phyloP scores from a whole-genome alignment of 2,329 filamentous ascomycete species.

The Aspergillus jensenii region DNA sequence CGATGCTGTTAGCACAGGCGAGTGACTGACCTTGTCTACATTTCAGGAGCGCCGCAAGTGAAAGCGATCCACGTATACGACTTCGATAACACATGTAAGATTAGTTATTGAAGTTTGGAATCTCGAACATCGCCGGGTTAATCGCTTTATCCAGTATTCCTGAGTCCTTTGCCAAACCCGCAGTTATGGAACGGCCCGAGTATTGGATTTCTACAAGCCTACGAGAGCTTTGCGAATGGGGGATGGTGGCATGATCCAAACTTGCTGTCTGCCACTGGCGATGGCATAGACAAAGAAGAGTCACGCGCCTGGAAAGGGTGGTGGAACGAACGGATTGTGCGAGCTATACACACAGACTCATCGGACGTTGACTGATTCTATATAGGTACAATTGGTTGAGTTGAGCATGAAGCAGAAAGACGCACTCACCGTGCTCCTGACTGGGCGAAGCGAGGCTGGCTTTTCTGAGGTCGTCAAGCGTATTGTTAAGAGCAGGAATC shows the following conservation, averaged over 20 bases:
- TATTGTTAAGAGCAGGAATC: constrained; percentile 72
- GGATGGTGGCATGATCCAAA: constrained; percentile 96
- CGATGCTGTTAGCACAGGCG: not conserved
- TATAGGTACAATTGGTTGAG: constrained; percentile 67
- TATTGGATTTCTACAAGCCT: constrained; percentile 72
- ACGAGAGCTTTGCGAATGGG: constrained; percentile 75
- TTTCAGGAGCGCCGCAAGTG: constrained; percentile 63
- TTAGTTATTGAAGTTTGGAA: not conserved
- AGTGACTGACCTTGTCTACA: not conserved
- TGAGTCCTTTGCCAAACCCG: constrained; percentile 83
- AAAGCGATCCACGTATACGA: constrained; percentile 89
- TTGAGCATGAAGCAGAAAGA: constrained; percentile 82
- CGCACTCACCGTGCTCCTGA: constrained; percentile 80
- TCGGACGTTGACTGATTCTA: constrained; percentile 23
- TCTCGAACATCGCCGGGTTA: constrained; percentile 4
- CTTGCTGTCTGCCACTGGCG: constrained; percentile 82
- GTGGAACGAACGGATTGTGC: constrained; percentile 89
- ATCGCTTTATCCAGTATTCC: constrained; percentile 65
- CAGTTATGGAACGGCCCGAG: constrained; percentile 81
- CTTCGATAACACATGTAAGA: constrained; percentile 90
- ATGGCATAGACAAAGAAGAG: constrained; percentile 80
- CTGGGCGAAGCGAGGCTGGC: constrained; percentile 74
- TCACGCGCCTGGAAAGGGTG: constrained; percentile 81
- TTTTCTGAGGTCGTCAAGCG: constrained; percentile 79
- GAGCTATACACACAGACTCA: constrained; percentile 35